Evolutionary conservation across 257 asterid species (phyloP), one percentile per base, ranked within the genome.

Genomic region (Nicotiana attenuata): DNA sequence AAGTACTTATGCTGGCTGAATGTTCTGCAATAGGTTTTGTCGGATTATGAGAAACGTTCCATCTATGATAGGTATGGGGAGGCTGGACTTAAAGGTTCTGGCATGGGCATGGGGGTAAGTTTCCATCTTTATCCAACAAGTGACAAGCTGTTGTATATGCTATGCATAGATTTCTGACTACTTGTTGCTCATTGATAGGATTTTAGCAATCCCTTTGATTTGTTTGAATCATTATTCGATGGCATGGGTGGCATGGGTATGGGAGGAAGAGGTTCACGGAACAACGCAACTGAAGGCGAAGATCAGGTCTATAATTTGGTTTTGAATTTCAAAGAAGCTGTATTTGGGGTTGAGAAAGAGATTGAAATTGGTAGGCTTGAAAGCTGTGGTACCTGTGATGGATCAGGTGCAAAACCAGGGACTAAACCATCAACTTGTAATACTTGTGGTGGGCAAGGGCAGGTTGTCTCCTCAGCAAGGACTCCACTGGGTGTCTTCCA

Each of bases 401-500:
- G 99, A 7, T 91, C 99, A 0, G 99, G 99, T 68, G 97, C 97
- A 20, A 93, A 93, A 87, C 94, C 98, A 0, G 99, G 99, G 76
- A 91, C 98, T 5, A 91, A 83, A 80, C 64, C 98, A 2, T 81
- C 97, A 2, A 93, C 80, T 33, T 93, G 99, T 81, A 85, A 80
- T 88, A 90, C 97, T 15, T 95, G 99, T 59, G 95, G 97, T 13
- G 98, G 99, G 35, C 98, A 93, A 85, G 99, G 99, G 57, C 98
- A 96, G 83, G 99, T 96, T 26, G 90, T 96, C 77, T 83, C 96
- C 26, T 90, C 98, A 0, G 94, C 97, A 7, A 81, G 98, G 88
- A 96, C 99, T 73, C 99, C 99, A 2, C 92, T 96, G 0, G 99
- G 99, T 6, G 97, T 96, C 81, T 92, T 96, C 94, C 99, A 94